Conservation (phyloP, 2,329 filamentous ascomycete species). For the Venturia asperata region DNA sequence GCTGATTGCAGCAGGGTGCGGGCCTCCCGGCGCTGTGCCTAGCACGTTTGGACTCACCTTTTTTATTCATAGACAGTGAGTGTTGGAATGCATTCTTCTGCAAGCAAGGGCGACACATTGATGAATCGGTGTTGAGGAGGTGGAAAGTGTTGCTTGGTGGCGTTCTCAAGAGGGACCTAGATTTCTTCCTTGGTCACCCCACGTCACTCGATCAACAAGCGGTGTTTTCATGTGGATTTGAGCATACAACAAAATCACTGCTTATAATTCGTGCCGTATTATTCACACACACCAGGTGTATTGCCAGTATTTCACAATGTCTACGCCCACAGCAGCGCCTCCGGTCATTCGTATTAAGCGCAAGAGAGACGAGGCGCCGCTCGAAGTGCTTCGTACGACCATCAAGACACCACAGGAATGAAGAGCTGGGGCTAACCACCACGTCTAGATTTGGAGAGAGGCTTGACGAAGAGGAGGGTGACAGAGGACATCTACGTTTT, state of each 20-base stretch:
- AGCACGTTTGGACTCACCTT: neutral
- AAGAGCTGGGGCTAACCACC: conserved; percentile 20
- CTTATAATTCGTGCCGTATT: neutral
- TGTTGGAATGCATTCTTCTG: neutral
- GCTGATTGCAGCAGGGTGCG: neutral
- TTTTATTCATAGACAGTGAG: neutral
- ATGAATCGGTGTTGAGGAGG: neutral
- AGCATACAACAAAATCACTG: neutral
- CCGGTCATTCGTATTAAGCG: conserved; percentile 50
- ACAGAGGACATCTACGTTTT: conserved; percentile 18
- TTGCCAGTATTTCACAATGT: conserved; percentile 27
- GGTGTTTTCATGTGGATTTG: neutral
- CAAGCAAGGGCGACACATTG: conserved; percentile 1
- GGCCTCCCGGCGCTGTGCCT: conserved; percentile 7
- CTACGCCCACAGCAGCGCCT: conserved; percentile 35
- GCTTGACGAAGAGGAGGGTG: neutral
- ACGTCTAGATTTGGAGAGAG: conserved; percentile 9
- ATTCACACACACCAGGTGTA: neutral
- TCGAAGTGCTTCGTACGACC: conserved; percentile 45
- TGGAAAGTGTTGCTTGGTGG: neutral
- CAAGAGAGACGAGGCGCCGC: conserved; percentile 49
- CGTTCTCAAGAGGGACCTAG: neutral
- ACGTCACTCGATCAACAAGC: conserved; percentile 4
- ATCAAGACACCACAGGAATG: neutral
- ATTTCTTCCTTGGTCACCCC: neutral